phyloP scores from a whole-genome alignment of 2,329 filamentous ascomycete genomes.

The Paraconiothyrium sp. region DNA sequence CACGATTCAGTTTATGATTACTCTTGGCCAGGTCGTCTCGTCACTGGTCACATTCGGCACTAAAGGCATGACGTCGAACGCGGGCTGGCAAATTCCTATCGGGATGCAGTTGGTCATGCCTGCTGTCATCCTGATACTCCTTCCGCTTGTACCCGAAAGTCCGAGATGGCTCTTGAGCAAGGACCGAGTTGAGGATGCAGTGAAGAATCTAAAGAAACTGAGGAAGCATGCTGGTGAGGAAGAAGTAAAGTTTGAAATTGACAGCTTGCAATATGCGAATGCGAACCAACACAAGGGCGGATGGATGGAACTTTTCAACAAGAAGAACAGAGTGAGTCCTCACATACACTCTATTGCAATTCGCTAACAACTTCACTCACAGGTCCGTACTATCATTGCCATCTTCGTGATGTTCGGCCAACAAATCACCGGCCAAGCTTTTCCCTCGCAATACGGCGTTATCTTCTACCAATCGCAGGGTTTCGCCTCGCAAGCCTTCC shows the following conservation, averaged over 20 bases:
- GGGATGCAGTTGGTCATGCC: not conserved
- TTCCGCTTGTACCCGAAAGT: not conserved
- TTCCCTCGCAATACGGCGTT: conserved; percentile 2
- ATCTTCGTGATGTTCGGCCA: conserved; percentile 7
- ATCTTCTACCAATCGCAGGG: conserved; percentile 6
- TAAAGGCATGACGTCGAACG: not conserved
- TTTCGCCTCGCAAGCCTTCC: not conserved
- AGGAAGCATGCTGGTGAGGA: not conserved
- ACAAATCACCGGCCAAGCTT: conserved; percentile 5
- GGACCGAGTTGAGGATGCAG: not conserved
- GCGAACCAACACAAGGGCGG: not conserved
- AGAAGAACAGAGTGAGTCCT: not conserved
- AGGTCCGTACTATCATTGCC: not conserved
- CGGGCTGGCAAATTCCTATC: not conserved
- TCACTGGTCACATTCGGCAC: not conserved
- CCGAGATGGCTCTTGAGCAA: not conserved
- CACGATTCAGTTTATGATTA: conserved; percentile 1
- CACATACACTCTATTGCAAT: not conserved
- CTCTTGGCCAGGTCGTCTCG: not conserved
- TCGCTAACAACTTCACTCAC: not conserved
- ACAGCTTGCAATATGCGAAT: not conserved
- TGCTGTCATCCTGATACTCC: not conserved
- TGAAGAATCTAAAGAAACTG: conserved; percentile 1
- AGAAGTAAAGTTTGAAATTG: not conserved
- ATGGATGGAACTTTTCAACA: not conserved